Conservation (phyloP, 2,329 filamentous ascomycete species). For the Fusarium liriodendri region DNA sequence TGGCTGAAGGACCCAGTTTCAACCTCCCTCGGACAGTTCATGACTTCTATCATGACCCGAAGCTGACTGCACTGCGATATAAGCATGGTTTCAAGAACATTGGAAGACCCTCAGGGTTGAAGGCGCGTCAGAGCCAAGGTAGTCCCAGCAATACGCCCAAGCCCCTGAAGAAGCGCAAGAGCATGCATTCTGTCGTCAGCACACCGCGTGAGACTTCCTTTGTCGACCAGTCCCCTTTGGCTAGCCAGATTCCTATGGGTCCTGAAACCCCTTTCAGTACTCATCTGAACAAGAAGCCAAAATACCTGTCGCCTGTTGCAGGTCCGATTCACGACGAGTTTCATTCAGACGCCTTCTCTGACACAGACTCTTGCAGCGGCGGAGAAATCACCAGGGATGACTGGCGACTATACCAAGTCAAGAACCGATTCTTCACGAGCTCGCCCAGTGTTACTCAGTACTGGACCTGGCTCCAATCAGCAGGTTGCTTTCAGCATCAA, state of each 20-base stretch:
- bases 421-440: constrained; percentile 59
- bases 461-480: constrained; percentile 62
- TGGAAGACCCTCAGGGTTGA: constrained; percentile 64
- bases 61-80: constrained; percentile 59
- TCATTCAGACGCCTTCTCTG: constrained; percentile 60
- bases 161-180: constrained; percentile 49
- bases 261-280: constrained; percentile 23
- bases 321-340: constrained; percentile 51
- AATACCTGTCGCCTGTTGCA: constrained; percentile 33
- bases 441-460: constrained; percentile 64
- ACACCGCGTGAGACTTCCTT: constrained; percentile 46
- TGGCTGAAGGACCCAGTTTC: constrained; percentile 58
- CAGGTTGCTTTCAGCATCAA: constrained; percentile 63
- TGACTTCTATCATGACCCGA: constrained; percentile 67
- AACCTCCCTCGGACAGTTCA: constrained; percentile 63
- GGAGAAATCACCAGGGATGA: constrained; percentile 59
- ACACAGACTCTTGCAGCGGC: constrained; percentile 62
- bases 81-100: constrained; percentile 69
- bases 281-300: constrained; percentile 43
- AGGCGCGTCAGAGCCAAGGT: constrained; percentile 44
- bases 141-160: constrained; percentile 41
- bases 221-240: constrained; percentile 43
- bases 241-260: constrained; percentile 21
- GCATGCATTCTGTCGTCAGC: constrained; percentile 43
- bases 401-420: constrained; percentile 65